Evolutionary conservation across 352 stramenopile genomes (phyloP), one percentile per base, ranked within the genome.

Genomic region (Elongisporangium anandrum): DNA sequence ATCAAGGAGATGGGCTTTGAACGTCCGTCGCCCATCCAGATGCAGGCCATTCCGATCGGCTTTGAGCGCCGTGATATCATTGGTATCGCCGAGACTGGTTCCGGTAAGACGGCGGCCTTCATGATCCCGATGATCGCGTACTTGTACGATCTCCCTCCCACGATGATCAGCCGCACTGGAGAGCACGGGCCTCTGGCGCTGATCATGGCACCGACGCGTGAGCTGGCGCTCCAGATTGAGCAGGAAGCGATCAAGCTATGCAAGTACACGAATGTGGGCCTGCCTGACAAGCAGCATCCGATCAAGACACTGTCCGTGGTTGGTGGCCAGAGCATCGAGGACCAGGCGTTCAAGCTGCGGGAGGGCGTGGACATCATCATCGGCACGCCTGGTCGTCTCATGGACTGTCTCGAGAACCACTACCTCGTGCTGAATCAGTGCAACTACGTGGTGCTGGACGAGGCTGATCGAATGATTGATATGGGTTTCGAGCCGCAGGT

Each of bases 401-500:
- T 97, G 70, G 97, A 99, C 65, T 99, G 91, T 73, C 69, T 99
- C 23, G 94, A 99, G 66, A 98, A 92, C 70, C 89, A 97, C 51
- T 99, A 99, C 69, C 65, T 99, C 47, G 96, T 99, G 52, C 74
- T 99, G 17, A 99, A 99, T 73, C 97, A 99, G 79, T 99, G 97
- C 66, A 98, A 97, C 64, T 99, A 99, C 68, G 91, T 99, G 50
- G 96, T 99, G 8, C 61, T 99, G 51, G 98, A 99, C 79, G 98
- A 99, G 76, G 97, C 96, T 4, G 98, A 99, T 87, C 81, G 94
- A 16, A 98, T 98, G 94, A 97, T 99, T 66, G 92, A 98, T 60
- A 94, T 94, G 85, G 97, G 97, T 56, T 99, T 99, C 65, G 96
- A 98, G 54, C 92, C 96, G 0, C 94, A 99, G 61, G 96, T 99